Evolutionary conservation across 805 yeast species (phyloP).

Genomic region (Candida sonorensis): DNA sequence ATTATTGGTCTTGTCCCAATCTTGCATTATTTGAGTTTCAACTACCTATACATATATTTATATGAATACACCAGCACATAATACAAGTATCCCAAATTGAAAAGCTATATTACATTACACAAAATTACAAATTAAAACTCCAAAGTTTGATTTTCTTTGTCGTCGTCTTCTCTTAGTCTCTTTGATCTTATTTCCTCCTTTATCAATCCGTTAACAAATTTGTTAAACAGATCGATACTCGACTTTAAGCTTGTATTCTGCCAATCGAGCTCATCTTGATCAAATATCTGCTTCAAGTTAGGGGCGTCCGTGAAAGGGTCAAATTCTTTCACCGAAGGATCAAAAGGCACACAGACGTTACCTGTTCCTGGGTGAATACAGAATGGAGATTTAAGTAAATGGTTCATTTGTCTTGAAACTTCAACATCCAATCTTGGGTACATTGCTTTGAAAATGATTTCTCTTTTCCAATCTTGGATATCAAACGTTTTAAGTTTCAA

Average conservation of each 20-base stretch:
- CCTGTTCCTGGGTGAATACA: slow-evolving; percentile 97
- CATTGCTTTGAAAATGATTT: slow-evolving; percentile 68
- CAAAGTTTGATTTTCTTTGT: slow-evolving; percentile 13
- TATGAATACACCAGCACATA: neutral
- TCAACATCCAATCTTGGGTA: slow-evolving; percentile 93
- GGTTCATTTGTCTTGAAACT: slow-evolving; percentile 84
- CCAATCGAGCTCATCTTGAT: slow-evolving; percentile 54
- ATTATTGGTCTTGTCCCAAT: too few species aligned
- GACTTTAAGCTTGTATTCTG: slow-evolving; percentile 67
- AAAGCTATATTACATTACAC: too few species aligned
- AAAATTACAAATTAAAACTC: slow-evolving; percentile 10
- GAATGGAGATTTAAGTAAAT: slow-evolving; percentile 91
- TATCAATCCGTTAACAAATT: slow-evolving; percentile 51
- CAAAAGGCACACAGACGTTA: slow-evolving; percentile 87
- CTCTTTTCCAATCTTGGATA: slow-evolving; percentile 65
- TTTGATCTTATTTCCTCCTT: slow-evolving; percentile 44
- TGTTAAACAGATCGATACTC: slow-evolving; percentile 58
- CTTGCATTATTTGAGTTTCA: too few species aligned
- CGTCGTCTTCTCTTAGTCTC: slow-evolving; percentile 26
- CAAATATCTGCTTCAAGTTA: slow-evolving; percentile 54
- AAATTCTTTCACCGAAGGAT: slow-evolving; percentile 47
- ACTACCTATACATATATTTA: too few species aligned
- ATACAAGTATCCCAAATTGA: too few species aligned
- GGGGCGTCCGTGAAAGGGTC: slow-evolving; percentile 75
- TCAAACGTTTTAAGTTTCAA: slow-evolving; percentile 31